Evolutionary conservation across 495 filamentous ascomycete genomes (phyloP).

Genomic region (Penicillium fimorum): DNA sequence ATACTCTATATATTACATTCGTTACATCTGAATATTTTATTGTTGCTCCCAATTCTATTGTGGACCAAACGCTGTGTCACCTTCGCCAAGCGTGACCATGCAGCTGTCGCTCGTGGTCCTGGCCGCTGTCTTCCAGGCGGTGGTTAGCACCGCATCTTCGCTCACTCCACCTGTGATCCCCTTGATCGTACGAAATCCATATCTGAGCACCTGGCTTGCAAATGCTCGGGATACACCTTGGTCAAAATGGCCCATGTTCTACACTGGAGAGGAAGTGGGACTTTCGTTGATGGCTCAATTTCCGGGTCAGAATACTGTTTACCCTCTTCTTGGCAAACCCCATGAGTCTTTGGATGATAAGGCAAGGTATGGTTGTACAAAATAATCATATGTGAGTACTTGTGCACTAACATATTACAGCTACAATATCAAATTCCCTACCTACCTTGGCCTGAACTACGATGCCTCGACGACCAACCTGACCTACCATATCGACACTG

Average conservation of each 20-base stretch:
- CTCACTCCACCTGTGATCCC: conserved; percentile 81
- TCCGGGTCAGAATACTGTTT: conserved; percentile 68
- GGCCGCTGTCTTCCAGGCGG: conserved; percentile 37
- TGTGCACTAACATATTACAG: conserved; percentile 22
- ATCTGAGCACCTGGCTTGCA: conserved; percentile 83
- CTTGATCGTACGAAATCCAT: conserved; percentile 86
- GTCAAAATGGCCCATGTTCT: conserved; percentile 94
- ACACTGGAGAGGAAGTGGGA: conserved; percentile 81
- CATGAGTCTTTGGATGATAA: conserved; percentile 68
- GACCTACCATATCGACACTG: conserved; percentile 67
- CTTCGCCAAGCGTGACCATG: conserved; percentile 27
- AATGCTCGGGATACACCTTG: conserved; percentile 81
- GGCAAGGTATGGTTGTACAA: conserved; percentile 39
- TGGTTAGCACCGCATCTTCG: conserved; percentile 40
- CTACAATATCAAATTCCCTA: conserved; percentile 67
- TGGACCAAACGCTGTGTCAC: background rate
- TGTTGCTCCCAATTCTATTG: background rate
- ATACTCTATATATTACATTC: background rate
- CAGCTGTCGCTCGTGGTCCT: conserved; percentile 36
- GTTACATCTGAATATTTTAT: background rate
- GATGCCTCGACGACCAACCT: conserved; percentile 94
- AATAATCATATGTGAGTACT: background rate
- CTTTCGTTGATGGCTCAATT: conserved; percentile 78
- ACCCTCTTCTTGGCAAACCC: conserved; percentile 81
- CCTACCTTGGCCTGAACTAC: conserved; percentile 76